phyloP scores from a whole-genome alignment of 495 filamentous ascomycete genomes.

The Hypoxylon subgilvum region DNA sequence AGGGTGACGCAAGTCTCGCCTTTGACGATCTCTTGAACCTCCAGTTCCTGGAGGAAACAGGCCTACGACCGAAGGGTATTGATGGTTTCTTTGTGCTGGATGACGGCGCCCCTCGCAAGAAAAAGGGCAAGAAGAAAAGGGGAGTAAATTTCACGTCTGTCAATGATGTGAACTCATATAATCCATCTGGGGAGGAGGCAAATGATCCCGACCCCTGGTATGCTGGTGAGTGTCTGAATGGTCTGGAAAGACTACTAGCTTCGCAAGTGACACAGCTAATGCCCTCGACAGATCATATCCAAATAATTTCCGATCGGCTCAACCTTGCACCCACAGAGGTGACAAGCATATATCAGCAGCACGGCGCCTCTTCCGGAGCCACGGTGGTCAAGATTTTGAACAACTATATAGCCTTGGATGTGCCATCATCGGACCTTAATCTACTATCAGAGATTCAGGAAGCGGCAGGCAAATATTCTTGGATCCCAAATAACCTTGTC shows the following conservation, averaged over 20 bases:
- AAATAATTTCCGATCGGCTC: slow-evolving; percentile 35
- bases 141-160: slow-evolving; percentile 6
- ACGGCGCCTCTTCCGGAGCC: slow-evolving; percentile 31
- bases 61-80: slow-evolving; percentile 69
- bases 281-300: slow-evolving; percentile 26
- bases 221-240: slow-evolving; percentile 11
- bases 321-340: slow-evolving; percentile 27
- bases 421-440: slow-evolving; percentile 2
- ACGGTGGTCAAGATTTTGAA: slow-evolving; percentile 35
- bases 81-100: slow-evolving; percentile 73
- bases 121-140: slow-evolving; percentile 32
- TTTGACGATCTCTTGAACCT: slow-evolving; percentile 84
- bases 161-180: slow-evolving; percentile 6
- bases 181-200: slow-evolving; percentile 16
- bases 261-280: slow-evolving; percentile 4
- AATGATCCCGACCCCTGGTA: slow-evolving; percentile 10
- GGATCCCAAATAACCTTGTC: slow-evolving; percentile 33
- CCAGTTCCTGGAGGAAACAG: slow-evolving; percentile 69
- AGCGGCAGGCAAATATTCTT: slow-evolving; percentile 15
- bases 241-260: neutral
- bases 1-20: slow-evolving; percentile 67
- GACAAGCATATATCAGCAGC: slow-evolving; percentile 28
- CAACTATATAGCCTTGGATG: slow-evolving; percentile 26
- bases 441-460: slow-evolving; percentile 3
- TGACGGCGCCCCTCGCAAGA: slow-evolving; percentile 52